These are phyloP conservation scores for Ceratorhiza oryzae-sativae DNA, from an alignment of 1,284 basidiomycete genomes.

Conservation along the genomic window DNA sequence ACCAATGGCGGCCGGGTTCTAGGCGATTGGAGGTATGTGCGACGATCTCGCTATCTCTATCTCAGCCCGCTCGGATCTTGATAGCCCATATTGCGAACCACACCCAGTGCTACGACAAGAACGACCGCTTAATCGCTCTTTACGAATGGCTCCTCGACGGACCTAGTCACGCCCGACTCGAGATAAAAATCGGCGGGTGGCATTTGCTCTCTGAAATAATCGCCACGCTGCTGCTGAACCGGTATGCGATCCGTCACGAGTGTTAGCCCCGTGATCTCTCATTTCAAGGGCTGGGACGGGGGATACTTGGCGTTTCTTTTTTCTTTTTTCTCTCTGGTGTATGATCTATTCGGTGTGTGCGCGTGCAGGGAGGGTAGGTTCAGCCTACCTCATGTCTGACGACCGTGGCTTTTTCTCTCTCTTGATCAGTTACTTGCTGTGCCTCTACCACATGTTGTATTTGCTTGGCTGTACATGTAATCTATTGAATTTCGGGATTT, in stretches of 20 bases:
- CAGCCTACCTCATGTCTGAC: background rate
- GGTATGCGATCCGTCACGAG: conserved; percentile 40
- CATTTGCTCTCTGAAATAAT: conserved; percentile 42
- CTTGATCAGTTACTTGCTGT: background rate
- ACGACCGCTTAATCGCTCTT: conserved; percentile 41
- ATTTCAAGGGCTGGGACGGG: background rate
- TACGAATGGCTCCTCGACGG: conserved; percentile 44
- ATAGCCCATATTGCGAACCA: background rate
- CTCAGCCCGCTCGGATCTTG: background rate
- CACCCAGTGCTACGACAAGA: conserved; percentile 41
- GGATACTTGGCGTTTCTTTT: background rate
- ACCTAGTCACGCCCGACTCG: conserved; percentile 40
- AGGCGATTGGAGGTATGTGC: conserved; percentile 40
- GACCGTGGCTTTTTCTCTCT: background rate
- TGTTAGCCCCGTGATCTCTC: background rate
- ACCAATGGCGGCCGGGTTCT: conserved; percentile 43
- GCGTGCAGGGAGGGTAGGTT: background rate
- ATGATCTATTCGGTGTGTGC: background rate
- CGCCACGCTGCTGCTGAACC: conserved; percentile 42
- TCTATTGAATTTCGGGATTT: background rate
- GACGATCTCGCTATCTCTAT: background rate
- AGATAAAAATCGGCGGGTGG: conserved; percentile 42
- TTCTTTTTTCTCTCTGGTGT: background rate
- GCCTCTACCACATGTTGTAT: conserved; percentile 9
- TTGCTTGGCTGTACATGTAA: conserved; percentile 14